Evolutionary conservation across 139 green algal genomes (phyloP), one percentile per base, ranked within the genome.

Genomic region (Limnomonas spitsbergensis): DNA sequence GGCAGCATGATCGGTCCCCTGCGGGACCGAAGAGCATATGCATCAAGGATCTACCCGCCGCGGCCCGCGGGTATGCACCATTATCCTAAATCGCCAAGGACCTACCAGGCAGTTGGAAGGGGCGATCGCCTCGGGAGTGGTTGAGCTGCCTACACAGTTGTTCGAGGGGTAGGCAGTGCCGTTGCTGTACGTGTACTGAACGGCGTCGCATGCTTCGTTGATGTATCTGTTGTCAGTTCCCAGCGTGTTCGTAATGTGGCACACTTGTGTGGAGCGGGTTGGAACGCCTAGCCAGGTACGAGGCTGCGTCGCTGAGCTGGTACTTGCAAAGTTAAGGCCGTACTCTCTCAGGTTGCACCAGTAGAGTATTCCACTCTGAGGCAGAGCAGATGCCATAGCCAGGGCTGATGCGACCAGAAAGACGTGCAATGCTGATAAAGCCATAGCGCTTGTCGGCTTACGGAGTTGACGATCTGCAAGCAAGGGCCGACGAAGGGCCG

Each of bases 331-430:
- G 68, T 74, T 74, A 3, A 32, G 4, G 35, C 68, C 68, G 6
- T 24, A 3, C 36, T 74, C 68, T 9, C 3, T 36, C 6, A 24
- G 4, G 68, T 26, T 29, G 36, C 68, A 74, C 68, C 68, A 74
- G 68, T 74, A 74, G 3, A 74, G 68, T 27, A 74, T 40, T 14
- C 68, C 68, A 39, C 29, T 39, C 29, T 70, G 56, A 38, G n/a
- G n/a, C n/a, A 29, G 47, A 20, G 47, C 47, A 29, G 47, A 61
- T 20, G 47, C 47, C 20, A 61, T 20, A 20, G 47, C 47, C 14
- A 20, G 20, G 14, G 20, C 14, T 20, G 47, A 29, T 20, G 47
- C 47, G 14, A 61, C 20, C 14, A 61, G 47, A 29, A 61, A 61
- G 20, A 61, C 14, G 14, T 14, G 20, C 47, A 61, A 20, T 20